Evolutionary conservation across 805 yeast genomes (phyloP).

Genomic region (Osmozyma mogii): DNA sequence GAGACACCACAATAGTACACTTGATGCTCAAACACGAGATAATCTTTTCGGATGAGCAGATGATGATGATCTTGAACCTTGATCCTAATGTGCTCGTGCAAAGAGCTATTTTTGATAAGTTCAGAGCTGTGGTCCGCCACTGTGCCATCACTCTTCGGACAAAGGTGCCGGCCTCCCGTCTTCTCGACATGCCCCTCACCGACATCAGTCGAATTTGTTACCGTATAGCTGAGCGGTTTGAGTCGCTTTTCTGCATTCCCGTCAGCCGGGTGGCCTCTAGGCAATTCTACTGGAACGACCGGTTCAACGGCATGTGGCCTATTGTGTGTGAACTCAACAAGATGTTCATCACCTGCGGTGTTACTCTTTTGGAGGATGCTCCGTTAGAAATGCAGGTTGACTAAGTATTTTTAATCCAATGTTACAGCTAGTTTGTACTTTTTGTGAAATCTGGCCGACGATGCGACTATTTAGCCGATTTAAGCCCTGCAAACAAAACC

Average conservation of each 20-base stretch:
- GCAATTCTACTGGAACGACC: constrained; percentile 14
- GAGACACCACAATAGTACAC: constrained; percentile 9
- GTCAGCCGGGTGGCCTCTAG: constrained; percentile 5
- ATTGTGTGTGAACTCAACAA: constrained; percentile 14
- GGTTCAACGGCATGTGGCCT: constrained; percentile 23
- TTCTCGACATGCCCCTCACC: constrained; percentile 19
- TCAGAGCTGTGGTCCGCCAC: constrained; percentile 5
- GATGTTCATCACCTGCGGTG: too few species aligned
- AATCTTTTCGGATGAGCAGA: constrained; percentile 7
- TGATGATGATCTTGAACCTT: constrained; percentile 8
- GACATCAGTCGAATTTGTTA: constrained; percentile 18
- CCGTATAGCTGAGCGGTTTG: constrained; percentile 16
- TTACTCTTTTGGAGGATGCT: too few species aligned
- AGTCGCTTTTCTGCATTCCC: constrained; percentile 19
- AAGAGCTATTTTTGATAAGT: constrained; percentile 5
- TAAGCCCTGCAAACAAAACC: too few species aligned
- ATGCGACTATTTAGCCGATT: too few species aligned
- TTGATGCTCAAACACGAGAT: constrained; percentile 5
- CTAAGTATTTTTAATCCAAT: too few species aligned
- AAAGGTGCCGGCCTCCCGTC: constrained; percentile 4
- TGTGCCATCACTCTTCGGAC: constrained; percentile 5
- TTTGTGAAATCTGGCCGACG: too few species aligned
- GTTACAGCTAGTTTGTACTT: too few species aligned
- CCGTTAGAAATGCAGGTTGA: too few species aligned
- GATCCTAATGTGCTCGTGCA: constrained; percentile 2